These are phyloP conservation scores for Debaryomycetaceae sp. DNA, from an alignment of 1,139 yeast genomes.

Conservation along the genomic window DNA sequence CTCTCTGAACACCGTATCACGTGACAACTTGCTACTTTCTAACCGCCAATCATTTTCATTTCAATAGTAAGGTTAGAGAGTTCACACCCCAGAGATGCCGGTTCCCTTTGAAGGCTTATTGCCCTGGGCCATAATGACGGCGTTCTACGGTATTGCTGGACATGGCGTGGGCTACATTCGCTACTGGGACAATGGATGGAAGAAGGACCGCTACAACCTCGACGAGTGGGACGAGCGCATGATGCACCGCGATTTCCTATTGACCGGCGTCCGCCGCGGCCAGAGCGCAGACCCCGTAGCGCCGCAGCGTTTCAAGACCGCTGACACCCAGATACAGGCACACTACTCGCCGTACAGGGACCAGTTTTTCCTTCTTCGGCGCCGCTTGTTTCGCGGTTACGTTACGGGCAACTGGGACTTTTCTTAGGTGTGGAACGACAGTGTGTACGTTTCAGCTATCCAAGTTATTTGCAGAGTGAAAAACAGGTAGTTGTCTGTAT, in stretches of 20 bases:
- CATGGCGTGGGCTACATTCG: conserved; percentile 38
- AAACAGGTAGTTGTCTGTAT: no score
- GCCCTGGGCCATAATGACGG: conserved; percentile 56
- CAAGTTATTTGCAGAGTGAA: no score
- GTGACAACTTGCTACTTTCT: no score
- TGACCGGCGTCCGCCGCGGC: conserved; percentile 66
- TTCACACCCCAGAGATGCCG: conserved; percentile 35
- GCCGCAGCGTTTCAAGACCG: conserved; percentile 52
- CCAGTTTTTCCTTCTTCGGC: conserved; percentile 38
- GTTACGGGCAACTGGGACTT: conserved; percentile 40
- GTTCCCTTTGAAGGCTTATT: conserved; percentile 66
- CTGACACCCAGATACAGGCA: conserved; percentile 24
- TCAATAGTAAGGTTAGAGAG: no score
- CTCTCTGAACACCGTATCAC: no score
- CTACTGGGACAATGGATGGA: conserved; percentile 39
- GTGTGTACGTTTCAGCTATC: no score
- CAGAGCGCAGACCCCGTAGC: conserved; percentile 62
- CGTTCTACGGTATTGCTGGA: conserved; percentile 39
- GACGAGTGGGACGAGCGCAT: conserved; percentile 50
- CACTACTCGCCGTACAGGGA: conserved; percentile 41
- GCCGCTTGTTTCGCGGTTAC: conserved; percentile 39
- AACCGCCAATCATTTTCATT: no score
- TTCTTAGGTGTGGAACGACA: conserved; percentile 14
- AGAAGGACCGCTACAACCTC: conserved; percentile 44
- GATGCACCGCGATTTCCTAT: conserved; percentile 63